A percentile compares a stretch with the other conserved stretches of the same genome.
Evolutionary conservation across 2,329 filamentous ascomycete genomes (phyloP).

Genomic region (Monosporascus sp.): DNA sequence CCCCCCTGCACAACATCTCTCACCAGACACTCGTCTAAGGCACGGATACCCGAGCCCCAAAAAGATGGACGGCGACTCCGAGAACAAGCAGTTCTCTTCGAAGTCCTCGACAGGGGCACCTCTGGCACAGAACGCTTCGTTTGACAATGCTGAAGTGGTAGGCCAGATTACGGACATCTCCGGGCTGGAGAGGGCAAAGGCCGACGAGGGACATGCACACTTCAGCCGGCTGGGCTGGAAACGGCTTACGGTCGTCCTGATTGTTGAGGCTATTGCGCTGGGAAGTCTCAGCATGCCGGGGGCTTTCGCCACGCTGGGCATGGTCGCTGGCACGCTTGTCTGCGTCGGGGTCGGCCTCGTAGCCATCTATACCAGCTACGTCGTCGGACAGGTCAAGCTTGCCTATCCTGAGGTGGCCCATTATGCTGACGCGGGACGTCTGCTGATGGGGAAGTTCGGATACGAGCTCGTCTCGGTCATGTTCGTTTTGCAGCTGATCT

Average conservation of each 20-base stretch:
- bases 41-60: not conserved
- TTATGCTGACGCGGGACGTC: conserved; percentile 50
- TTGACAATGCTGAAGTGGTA: conserved; percentile 16
- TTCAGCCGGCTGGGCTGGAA: conserved; percentile 54
- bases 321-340: conserved; percentile 43
- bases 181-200: conserved; percentile 43
- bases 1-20: not conserved
- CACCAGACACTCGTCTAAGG: not conserved
- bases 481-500: conserved; percentile 54
- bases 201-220: conserved; percentile 38
- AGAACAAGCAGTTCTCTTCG: not conserved
- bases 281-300: conserved; percentile 46
- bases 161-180: conserved; percentile 30
- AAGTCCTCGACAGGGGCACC: not conserved
- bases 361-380: conserved; percentile 43
- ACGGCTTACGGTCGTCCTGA: conserved; percentile 48
- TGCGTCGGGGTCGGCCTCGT: conserved; percentile 38
- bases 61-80: not conserved
- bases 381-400: conserved; percentile 39
- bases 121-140: not conserved
- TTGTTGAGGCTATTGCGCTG: conserved; percentile 53
- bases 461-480: conserved; percentile 49
- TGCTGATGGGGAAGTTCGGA: conserved; percentile 48
- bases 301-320: conserved; percentile 49
- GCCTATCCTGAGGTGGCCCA: conserved; percentile 26